Conservation (phyloP, 1,284 basidiomycete genomes). For the Sanghuangporus baumii region DNA sequence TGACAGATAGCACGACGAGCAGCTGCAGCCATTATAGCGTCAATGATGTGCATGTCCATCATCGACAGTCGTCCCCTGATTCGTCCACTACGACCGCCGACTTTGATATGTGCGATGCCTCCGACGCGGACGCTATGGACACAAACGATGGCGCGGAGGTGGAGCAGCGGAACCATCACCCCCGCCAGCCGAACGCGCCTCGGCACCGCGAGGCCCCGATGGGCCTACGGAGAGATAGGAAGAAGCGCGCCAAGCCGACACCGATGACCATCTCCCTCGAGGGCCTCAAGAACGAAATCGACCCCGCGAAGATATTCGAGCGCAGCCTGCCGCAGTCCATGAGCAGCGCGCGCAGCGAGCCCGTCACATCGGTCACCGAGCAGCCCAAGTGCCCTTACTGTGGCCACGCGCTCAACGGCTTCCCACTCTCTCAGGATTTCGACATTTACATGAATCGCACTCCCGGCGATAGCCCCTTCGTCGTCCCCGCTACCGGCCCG, state of each 20-base stretch:
- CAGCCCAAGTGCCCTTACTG: constrained; percentile 44
- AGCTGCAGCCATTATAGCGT: not conserved
- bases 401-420: constrained; percentile 36
- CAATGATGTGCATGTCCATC: not conserved
- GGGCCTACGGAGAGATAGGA: not conserved
- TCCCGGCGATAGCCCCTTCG: constrained; percentile 37
- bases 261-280: constrained; percentile 38
- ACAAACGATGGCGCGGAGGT: not conserved
- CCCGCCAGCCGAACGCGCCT: constrained; percentile 16
- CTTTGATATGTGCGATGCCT: constrained; percentile 17
- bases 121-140: constrained; percentile 7
- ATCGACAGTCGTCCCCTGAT: constrained; percentile 13
- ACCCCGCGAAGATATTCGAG: constrained; percentile 27
- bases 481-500: constrained; percentile 46
- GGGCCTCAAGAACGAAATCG: constrained; percentile 35
- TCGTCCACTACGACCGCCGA: constrained; percentile 14
- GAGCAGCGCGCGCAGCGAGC: constrained; percentile 34
- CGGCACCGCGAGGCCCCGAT: constrained; percentile 22
- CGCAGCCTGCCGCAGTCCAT: constrained; percentile 23
- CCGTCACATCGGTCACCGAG: constrained; percentile 35
- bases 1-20: constrained; percentile 11
- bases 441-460: constrained; percentile 24
- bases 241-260: constrained; percentile 21
- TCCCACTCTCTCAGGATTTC: constrained; percentile 20
- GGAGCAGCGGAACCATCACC: not conserved